Percentiles rank a stretch among this genome's conserved stretches.
Conservation (phyloP, 2,329 filamentous ascomycete genomes). For the Nemania bipapillata region DNA sequence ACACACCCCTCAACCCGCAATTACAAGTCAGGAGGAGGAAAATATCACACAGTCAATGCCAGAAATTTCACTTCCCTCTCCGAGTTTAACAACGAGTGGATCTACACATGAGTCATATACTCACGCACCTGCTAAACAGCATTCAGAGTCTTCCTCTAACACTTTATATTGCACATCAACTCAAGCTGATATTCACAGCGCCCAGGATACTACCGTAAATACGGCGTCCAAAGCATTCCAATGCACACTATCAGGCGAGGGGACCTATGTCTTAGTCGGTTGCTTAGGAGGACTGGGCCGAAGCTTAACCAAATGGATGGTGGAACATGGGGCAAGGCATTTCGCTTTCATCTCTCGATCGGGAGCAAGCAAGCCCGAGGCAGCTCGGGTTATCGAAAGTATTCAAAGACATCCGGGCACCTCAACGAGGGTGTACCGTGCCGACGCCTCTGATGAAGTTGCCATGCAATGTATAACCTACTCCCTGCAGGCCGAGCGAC, state of each 20-base stretch:
- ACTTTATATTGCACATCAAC: neutral
- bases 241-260: constrained; percentile 29
- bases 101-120: neutral
- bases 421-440: constrained; percentile 26
- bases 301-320: constrained; percentile 52
- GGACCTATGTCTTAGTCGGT: constrained; percentile 51
- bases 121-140: neutral
- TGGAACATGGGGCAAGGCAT: constrained; percentile 47
- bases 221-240: constrained; percentile 14
- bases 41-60: neutral
- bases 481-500: constrained; percentile 29
- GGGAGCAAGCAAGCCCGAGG: constrained; percentile 44
- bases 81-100: neutral
- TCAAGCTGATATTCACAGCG: neutral
- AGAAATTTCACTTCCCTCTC: neutral
- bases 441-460: constrained; percentile 26
- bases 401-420: constrained; percentile 24
- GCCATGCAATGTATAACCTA: constrained; percentile 28
- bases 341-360: constrained; percentile 52
- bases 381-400: constrained; percentile 35
- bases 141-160: neutral
- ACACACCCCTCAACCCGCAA: constrained; percentile 30
- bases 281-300: constrained; percentile 54
- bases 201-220: neutral
- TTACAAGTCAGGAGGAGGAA: neutral